Evolutionary conservation across 768 basidiomycete genomes (phyloP).

Genomic region (Lactifluus echinatus): DNA sequence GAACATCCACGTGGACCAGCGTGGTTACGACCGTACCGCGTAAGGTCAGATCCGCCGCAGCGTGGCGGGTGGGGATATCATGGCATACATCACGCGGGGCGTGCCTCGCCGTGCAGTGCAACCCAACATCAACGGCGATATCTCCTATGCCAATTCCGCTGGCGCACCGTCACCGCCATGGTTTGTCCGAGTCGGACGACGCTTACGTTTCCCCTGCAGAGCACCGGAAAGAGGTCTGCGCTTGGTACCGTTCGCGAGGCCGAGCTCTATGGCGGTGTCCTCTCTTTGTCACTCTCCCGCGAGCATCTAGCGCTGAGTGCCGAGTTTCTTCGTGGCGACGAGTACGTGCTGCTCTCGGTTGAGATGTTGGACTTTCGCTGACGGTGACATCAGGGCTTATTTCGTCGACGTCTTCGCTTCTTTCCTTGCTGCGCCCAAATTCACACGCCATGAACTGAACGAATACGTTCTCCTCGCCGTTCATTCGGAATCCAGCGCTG

Average conservation of each 20-base stretch:
- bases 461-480: conserved; percentile 71
- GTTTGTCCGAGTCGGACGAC: background rate
- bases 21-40: background rate
- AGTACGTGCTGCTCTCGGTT: no score
- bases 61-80: background rate
- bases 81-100: background rate
- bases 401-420: conserved; percentile 87
- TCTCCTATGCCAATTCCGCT: background rate
- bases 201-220: conserved; percentile 38
- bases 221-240: conserved; percentile 77
- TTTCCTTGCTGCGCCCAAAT: conserved; percentile 75
- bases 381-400: conserved; percentile 47
- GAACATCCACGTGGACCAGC: background rate
- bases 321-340: conserved; percentile 91
- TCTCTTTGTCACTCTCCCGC: conserved; percentile 74
- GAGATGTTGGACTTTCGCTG: no score
- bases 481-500: conserved; percentile 58
- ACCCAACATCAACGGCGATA: background rate
- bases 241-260: conserved; percentile 87
- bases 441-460: conserved; percentile 65
- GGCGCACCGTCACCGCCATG: background rate
- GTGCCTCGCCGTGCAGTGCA: background rate
- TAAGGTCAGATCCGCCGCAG: background rate
- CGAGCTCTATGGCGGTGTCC: conserved; percentile 87
- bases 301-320: conserved; percentile 92